Conservation (phyloP, 768 basidiomycete genomes). For the Dictyophora rubrovolvata region DNA sequence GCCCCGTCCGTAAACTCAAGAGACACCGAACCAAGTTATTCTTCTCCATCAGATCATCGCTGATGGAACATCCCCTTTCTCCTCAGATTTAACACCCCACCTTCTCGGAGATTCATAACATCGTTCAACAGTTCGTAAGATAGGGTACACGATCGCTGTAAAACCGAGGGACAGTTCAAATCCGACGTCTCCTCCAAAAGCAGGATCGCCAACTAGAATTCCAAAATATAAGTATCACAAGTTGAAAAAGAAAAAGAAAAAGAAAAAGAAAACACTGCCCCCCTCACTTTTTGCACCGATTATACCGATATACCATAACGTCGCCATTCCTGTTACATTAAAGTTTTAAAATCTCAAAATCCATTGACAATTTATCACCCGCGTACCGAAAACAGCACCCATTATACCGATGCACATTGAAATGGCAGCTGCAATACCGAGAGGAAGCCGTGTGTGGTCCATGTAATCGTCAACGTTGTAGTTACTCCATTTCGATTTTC, state of each 20-base stretch:
- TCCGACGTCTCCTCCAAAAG: slow-evolving; percentile 26
- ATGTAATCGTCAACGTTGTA: slow-evolving; percentile 30
- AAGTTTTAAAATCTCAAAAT: too few species aligned
- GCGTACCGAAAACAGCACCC: slow-evolving; percentile 21
- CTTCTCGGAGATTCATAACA: neutral
- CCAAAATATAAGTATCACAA: neutral
- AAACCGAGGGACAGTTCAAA: slow-evolving; percentile 27
- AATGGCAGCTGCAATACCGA: slow-evolving; percentile 28
- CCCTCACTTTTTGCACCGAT: slow-evolving; percentile 18
- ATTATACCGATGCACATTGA: slow-evolving; percentile 26
- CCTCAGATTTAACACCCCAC: neutral
- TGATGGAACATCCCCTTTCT: too few species aligned
- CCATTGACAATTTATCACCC: too few species aligned
- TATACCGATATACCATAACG: slow-evolving; percentile 23
- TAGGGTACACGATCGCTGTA: slow-evolving; percentile 15
- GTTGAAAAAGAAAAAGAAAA: neutral
- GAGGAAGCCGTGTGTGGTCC: slow-evolving; percentile 23
- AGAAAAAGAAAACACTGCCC: too few species aligned
- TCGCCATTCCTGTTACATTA: slow-evolving; percentile 11
- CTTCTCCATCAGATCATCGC: too few species aligned
- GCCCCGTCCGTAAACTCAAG: too few species aligned
- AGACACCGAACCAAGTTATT: too few species aligned
- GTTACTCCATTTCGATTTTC: slow-evolving; percentile 21
- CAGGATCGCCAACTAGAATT: slow-evolving; percentile 15
- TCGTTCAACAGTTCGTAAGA: neutral